Base-by-base conservation (phyloP, 495 filamentous ascomycete genomes). In the Talaromyces borbonicus region DNA sequence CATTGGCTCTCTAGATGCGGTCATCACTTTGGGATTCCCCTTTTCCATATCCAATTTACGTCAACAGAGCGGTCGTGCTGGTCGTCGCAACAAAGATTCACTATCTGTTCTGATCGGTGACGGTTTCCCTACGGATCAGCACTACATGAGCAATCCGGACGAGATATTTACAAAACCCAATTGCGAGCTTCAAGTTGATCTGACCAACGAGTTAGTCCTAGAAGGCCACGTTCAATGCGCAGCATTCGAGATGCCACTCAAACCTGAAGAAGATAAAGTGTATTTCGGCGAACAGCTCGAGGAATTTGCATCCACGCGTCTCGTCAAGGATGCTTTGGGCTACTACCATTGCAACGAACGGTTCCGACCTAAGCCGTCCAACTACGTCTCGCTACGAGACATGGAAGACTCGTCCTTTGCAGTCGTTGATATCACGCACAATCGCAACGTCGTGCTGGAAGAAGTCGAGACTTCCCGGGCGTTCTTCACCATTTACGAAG, bases 211-310 rank as follows among this genome's bases (percentile, higher is more conserved):
- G 66, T 78, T 96, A 1, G 84, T 95, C 24, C 72, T 88, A 8
- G 92, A 95, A 67, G 90, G 92, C 2, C 92, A 97, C 52, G 72
- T 98, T 22, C 92, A 98, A 63, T 98, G 92, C 55, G 92, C 93
- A 12, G 92, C 93, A 4, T 85, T 85, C 56, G 92, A 98, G 56
- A 87, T 94, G 81, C 90, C 92, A 15, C 88, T 98, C 41, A 77
- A 74, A 15, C 79, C 85, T 2, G 72, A 74, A 9, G 78, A 85
- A 53, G 92, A 97, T 66, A 62, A 67, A 15, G 43, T 64, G 27
- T 98, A 94, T 67, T 96, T 98, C 54, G 82, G 86, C 14, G 66
- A 77, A 27, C 80, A 87, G 43, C 75, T 96, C 2, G 59, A 71
- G 5, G 72, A 81, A 33, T 70, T 96, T n/a, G 83, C 83, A 24